Percentiles rank a stretch among this genome's conserved stretches.
These are phyloP conservation scores for Erucastrum elatum DNA, from an alignment of 345 rosid species.

Conservation along the genomic window DNA sequence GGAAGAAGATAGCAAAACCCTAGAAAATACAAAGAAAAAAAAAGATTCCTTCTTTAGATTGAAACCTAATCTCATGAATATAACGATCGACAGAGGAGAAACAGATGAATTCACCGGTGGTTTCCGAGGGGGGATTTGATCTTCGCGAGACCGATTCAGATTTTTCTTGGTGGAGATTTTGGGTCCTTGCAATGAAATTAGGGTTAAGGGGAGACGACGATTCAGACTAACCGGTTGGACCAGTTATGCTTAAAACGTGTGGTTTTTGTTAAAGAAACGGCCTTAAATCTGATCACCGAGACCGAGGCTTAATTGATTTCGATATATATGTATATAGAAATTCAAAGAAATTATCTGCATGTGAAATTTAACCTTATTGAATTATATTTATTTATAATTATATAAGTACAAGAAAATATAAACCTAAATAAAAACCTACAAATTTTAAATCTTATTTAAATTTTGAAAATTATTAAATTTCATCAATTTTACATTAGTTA, in stretches of 20 bases:
- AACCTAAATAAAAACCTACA: background rate
- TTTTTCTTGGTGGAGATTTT: background rate
- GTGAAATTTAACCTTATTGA: background rate
- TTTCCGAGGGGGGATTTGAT: background rate
- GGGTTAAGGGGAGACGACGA: slow-evolving; percentile 22
- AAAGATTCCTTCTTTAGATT: background rate
- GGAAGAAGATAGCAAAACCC: slow-evolving; percentile 18
- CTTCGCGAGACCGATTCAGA: background rate
- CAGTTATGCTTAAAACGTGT: slow-evolving; percentile 11
- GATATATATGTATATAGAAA: background rate
- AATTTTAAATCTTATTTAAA: too few species aligned
- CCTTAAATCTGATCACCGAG: background rate
- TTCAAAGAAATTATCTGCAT: too few species aligned
- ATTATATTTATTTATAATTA: background rate
- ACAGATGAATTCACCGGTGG: slow-evolving; percentile 20
- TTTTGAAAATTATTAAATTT: too few species aligned
- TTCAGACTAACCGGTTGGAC: slow-evolving; percentile 22
- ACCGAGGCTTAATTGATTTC: background rate
- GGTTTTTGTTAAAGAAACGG: background rate
- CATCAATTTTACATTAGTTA: too few species aligned
- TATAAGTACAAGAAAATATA: background rate
- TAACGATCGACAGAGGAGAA: background rate
- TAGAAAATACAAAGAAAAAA: slow-evolving; percentile 5
- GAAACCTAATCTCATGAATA: slow-evolving; percentile 13
- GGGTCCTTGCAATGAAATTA: slow-evolving; percentile 1